A percentile compares a stretch with the other conserved stretches of the same genome.
phyloP scores from a whole-genome alignment of 805 yeast species.

The Yarrowia phangngaensis region DNA sequence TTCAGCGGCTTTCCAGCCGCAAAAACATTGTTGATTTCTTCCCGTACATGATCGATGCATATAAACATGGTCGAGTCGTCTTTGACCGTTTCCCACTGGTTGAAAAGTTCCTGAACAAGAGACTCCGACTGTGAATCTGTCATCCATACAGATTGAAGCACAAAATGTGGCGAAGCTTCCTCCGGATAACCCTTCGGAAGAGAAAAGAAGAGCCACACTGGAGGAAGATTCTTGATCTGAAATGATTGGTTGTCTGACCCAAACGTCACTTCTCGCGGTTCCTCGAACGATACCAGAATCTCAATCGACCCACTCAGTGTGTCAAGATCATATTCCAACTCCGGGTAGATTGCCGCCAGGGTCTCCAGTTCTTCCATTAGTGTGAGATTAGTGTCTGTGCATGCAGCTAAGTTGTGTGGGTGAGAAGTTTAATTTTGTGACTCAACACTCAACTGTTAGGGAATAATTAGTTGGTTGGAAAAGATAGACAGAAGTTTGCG shows the following conservation, averaged over 20 bases:
- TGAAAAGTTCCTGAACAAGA: neutral
- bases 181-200: conserved; percentile 7
- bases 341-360: conserved; percentile 18
- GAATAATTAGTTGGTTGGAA: too few species aligned
- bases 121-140: neutral
- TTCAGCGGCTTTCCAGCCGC: neutral
- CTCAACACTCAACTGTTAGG: too few species aligned
- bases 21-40: neutral
- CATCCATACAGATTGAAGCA: neutral
- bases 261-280: neutral
- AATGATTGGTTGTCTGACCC: neutral
- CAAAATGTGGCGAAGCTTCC: neutral
- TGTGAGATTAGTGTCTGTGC: too few species aligned
- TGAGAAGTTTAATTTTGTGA: too few species aligned
- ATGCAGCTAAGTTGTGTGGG: too few species aligned
- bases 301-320: conserved; percentile 11
- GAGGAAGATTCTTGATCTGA: conserved; percentile 1
- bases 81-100: neutral
- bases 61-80: conserved; percentile 11
- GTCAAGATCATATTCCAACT: conserved; percentile 4
- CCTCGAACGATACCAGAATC: neutral
- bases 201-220: conserved; percentile 1
- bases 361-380: conserved; percentile 26
- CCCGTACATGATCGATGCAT: conserved; percentile 1
- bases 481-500: too few species aligned